Evolutionary conservation across 2,329 filamentous ascomycete genomes (phyloP), one percentile per base, ranked within the genome.

Genomic region (Xylariaceae sp.): DNA sequence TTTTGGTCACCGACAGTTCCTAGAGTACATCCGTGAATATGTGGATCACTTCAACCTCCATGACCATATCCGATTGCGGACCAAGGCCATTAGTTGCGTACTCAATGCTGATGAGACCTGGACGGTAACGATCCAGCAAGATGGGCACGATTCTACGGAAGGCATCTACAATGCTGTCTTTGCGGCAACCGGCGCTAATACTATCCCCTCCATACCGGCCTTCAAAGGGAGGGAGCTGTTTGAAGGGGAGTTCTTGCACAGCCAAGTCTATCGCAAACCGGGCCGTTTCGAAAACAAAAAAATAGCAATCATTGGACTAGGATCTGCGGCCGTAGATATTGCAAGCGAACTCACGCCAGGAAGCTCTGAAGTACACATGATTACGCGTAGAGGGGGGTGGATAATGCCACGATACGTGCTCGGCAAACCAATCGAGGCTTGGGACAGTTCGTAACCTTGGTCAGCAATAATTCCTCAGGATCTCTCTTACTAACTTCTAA

Each of bases 311-410:
- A 63, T 73, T 40, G 70, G 70, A 1, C 54, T 73, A 39, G 71
- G 71, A 6, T 69, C 66, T 31, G 70, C 67, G 5, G 71, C 71
- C 4, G 65, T 70, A n/a, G 72, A 75, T 59, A 61, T 73, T 31
- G 66, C 66, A 22, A 69, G 64, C 45, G 72, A 74, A 47, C 59
- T 73, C 45, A 67, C 65, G 2, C 58, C 65, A 2, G 60, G 63
- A 1, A 67, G 67, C 14, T 61, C 56, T n/a, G 63, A 69, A 48
- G 61, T 71, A 34, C 69, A 72, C 50, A 47, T 74, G 36, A 61
- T 73, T 39, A 71, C 69, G 31, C 63, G 68, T 10, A 65, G 69
- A 22, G 71, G 71, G 36, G 67, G 65, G 1, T 74, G 69, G 68
- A 56, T 73, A 18, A 57, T 73, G 12, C 71, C 72, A 17, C 69